A percentile compares a stretch with the other conserved stretches of the same genome.
Evolutionary conservation across 2,329 filamentous ascomycete species (phyloP).

Genomic region (Cercospora zeae-maydis): DNA sequence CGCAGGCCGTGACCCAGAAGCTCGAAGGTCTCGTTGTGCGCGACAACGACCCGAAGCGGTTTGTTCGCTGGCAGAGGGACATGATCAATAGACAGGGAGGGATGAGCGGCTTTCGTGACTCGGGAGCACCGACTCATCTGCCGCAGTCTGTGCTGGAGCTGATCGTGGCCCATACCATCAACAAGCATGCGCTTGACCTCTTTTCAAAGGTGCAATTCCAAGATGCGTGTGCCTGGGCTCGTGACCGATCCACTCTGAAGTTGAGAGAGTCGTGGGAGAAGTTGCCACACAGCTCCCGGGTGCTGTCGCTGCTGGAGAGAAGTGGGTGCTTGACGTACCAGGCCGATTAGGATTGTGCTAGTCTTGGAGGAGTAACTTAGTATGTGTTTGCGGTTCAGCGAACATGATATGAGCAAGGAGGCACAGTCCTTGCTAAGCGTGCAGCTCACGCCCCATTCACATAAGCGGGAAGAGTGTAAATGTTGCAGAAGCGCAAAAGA

Average conservation of each 20-base stretch:
- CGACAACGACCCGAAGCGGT: slow-evolving; percentile 23
- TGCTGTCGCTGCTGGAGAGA: slow-evolving; percentile 40
- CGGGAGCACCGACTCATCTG: slow-evolving; percentile 28
- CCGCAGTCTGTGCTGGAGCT: slow-evolving; percentile 33
- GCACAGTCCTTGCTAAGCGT: neutral
- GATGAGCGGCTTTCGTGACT: slow-evolving; percentile 27
- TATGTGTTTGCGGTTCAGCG: neutral
- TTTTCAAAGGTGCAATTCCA: slow-evolving; percentile 36
- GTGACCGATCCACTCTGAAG: slow-evolving; percentile 33
- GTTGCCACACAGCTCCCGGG: slow-evolving; percentile 37
- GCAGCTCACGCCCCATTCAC: neutral
- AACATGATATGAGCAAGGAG: neutral
- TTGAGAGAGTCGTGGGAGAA: slow-evolving; percentile 32
- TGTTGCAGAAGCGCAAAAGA: neutral
- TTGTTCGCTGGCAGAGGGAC: slow-evolving; percentile 29
- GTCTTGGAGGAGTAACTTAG: neutral
- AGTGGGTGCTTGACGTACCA: slow-evolving; percentile 41
- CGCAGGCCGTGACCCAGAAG: slow-evolving; percentile 27
- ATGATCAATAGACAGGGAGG: slow-evolving; percentile 19
- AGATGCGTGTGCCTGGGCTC: slow-evolving; percentile 36
- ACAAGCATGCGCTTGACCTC: slow-evolving; percentile 24
- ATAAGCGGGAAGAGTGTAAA: neutral
- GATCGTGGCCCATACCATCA: slow-evolving; percentile 31
- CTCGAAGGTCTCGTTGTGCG: slow-evolving; percentile 23
- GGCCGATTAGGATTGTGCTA: slow-evolving; percentile 10